Conservation (phyloP, 2,329 filamentous ascomycete species). For the Monosporascus sp. region DNA sequence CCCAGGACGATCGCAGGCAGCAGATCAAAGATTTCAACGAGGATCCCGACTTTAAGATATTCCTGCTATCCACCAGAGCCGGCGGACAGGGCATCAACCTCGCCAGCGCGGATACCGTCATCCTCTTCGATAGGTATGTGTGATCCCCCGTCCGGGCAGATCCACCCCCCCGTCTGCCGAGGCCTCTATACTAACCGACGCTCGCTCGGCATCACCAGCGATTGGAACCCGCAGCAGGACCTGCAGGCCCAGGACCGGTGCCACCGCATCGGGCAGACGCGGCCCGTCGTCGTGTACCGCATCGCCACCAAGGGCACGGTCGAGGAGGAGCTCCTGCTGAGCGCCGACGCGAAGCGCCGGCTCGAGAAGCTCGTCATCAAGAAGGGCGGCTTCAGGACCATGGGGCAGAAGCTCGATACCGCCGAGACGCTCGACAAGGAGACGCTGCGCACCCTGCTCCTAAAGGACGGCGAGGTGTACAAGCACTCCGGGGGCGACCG, state of each 20-base stretch:
- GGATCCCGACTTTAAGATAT: conserved; percentile 62
- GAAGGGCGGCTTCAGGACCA: conserved; percentile 76
- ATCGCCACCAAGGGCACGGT: conserved; percentile 91
- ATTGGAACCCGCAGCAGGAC: conserved; percentile 97
- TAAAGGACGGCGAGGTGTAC: conserved; percentile 67
- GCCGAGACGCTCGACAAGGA: conserved; percentile 54
- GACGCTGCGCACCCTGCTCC: conserved; percentile 53
- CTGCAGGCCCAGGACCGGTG: conserved; percentile 93
- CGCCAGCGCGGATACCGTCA: conserved; percentile 83
- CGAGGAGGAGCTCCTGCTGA: conserved; percentile 79
- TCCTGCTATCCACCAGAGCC: conserved; percentile 83
- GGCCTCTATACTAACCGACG: conserved; percentile 1
- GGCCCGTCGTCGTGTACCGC: conserved; percentile 87
- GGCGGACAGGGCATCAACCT: conserved; percentile 96
- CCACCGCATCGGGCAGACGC: conserved; percentile 88
- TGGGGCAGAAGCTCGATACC: conserved; percentile 54
- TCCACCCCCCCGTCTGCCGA: background rate
- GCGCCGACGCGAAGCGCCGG: conserved; percentile 84
- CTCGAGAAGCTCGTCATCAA: conserved; percentile 94
- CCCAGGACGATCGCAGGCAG: conserved; percentile 63
- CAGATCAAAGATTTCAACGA: conserved; percentile 72
- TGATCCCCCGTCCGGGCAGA: too few species aligned
- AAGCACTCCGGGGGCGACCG: conserved; percentile 53
- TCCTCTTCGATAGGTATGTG: conserved; percentile 68
- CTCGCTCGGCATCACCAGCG: conserved; percentile 25